phyloP scores from a whole-genome alignment of 2,329 filamentous ascomycete genomes.

The Fusarium stilboides region DNA sequence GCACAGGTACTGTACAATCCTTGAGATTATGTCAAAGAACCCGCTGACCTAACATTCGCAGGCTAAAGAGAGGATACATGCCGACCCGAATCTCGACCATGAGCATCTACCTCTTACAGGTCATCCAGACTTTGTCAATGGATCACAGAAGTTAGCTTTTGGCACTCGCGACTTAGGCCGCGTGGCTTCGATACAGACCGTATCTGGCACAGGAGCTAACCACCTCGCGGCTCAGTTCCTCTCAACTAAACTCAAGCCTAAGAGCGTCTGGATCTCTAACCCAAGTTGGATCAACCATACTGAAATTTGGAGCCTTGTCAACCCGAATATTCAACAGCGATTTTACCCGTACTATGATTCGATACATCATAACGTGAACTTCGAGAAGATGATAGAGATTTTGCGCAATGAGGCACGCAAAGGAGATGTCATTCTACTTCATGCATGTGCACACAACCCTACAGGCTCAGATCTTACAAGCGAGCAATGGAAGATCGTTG shows the following conservation, averaged over 20 bases:
- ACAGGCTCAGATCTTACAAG: slow-evolving; percentile 1
- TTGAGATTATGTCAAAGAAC: no score
- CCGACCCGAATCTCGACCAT: neutral
- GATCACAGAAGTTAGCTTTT: neutral
- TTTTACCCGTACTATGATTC: slow-evolving; percentile 4
- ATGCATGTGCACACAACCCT: slow-evolving; percentile 10
- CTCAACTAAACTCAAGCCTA: neutral
- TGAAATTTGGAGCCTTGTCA: slow-evolving; percentile 1
- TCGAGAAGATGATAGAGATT: neutral
- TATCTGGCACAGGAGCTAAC: slow-evolving; percentile 11
- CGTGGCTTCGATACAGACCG: neutral
- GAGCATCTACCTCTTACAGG: slow-evolving; percentile 1
- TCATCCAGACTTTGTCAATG: neutral
- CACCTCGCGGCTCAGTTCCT: neutral
- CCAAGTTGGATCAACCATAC: slow-evolving; percentile 12
- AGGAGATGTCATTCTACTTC: slow-evolving; percentile 9
- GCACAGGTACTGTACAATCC: neutral
- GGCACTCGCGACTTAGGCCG: neutral
- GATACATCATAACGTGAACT: neutral
- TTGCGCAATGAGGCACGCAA: neutral
- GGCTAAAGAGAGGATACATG: neutral
- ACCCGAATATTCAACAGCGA: neutral
- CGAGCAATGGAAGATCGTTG: slow-evolving; percentile 1
- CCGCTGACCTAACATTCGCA: neutral
- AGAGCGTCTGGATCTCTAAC: slow-evolving; percentile 3